Evolutionary conservation across 2,329 filamentous ascomycete genomes (phyloP).

Genomic region (Basipetospora chlamydospora): DNA sequence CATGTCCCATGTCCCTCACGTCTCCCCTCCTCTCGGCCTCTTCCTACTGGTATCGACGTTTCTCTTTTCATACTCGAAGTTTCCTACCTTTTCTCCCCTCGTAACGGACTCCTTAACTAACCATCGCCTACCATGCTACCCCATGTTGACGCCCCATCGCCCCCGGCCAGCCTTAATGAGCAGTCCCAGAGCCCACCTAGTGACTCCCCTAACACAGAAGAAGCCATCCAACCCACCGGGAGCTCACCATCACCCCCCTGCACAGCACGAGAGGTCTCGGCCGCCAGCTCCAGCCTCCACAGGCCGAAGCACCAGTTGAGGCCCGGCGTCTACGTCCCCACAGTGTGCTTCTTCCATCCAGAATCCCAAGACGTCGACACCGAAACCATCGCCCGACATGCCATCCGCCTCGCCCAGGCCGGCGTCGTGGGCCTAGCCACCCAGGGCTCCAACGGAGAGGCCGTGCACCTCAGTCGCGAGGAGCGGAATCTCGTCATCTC

Average conservation of each 20-base stretch:
- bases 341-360: constrained; percentile 56
- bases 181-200: background rate
- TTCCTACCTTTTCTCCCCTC: no score
- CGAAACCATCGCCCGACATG: constrained; percentile 41
- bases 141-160: background rate
- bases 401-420: constrained; percentile 56
- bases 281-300: background rate
- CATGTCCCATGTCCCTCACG: no score
- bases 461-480: constrained; percentile 58
- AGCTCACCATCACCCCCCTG: background rate
- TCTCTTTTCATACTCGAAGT: no score
- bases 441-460: constrained; percentile 73
- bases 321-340: constrained; percentile 56
- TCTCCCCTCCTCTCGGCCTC: no score
- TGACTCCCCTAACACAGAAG: background rate
- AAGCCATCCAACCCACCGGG: background rate
- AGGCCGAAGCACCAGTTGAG: constrained; percentile 20
- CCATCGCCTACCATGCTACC: background rate
- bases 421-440: constrained; percentile 63
- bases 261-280: background rate
- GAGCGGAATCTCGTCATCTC: constrained; percentile 56
- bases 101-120: no score
- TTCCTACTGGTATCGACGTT: no score
- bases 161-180: background rate
- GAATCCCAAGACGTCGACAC: constrained; percentile 53